Evolutionary conservation across 164 flowering plant species (phyloP), one percentile per base, ranked within the genome.

Genomic region (Litsea cubeba): DNA sequence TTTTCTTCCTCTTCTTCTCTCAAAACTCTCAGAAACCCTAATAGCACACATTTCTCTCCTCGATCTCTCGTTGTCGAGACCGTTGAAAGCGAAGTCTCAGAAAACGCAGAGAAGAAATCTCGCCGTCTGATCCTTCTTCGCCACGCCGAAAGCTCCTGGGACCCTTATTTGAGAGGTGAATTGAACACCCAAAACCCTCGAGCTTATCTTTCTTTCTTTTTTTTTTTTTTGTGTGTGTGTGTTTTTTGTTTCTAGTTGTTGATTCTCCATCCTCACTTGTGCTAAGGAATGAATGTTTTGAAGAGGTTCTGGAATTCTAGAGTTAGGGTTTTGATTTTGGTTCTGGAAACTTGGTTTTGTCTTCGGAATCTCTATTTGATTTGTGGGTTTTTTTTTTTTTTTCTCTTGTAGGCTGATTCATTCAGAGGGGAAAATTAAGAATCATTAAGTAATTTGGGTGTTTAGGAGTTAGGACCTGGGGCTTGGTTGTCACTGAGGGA

Each of bases 81-180:
- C 12, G 74, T 50, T 51, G 76, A 80, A 50, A 77, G 69, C 65
- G 68, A 78, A 69, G 68, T 65, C 25, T 28, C 76, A 1, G 79
- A 67, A 62, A 83, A 73, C 12, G 51, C 77, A 12, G 64, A 80
- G 32, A 74, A 83, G 25, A 6, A 50, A 7, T 25, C 85, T 77
- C 94, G 94, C 64, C 94, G 97, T 46, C 86, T 92, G 64, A 86
- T 92, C 76, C 85, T 92, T 46, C 97, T 92, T 72, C 91, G 97
- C 49, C 94, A 92, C 32, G 97, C 94, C 10, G 67, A 84, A 62
- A 92, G 97, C 68, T 89, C 91, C 3, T 88, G 90, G 90, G 71
- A 85, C 75, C 88, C 81, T 72, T 83, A 90, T 1, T 75, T 91
- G 8, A 81, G 87, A 86, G 94, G 97, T 87, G 71, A 17, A 30